Evolutionary conservation across 805 yeast genomes (phyloP).

Genomic region (Starmera dryadoides): DNA sequence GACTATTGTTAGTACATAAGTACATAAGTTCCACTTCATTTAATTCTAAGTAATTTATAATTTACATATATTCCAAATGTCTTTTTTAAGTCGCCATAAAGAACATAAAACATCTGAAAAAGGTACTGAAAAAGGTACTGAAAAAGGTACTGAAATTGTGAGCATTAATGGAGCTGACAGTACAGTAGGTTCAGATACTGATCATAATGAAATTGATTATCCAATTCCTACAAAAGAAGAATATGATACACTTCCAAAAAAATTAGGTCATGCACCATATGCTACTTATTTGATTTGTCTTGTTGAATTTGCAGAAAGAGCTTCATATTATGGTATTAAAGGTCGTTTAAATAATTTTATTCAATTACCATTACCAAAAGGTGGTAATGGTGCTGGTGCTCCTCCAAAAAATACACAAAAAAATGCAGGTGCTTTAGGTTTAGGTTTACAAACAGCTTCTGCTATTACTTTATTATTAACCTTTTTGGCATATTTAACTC

Average conservation of each 20-base stretch:
- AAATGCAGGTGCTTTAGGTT: conserved; percentile 46
- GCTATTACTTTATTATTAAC: conserved; percentile 70
- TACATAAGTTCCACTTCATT: too few relatives aligned
- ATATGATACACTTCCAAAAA: conserved; percentile 23
- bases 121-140: too few relatives aligned
- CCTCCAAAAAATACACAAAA: conserved; percentile 15
- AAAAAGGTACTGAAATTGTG: not conserved
- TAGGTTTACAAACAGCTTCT: conserved; percentile 58
- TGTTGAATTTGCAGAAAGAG: conserved; percentile 77
- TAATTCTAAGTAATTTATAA: too few relatives aligned
- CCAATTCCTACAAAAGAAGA: conserved; percentile 41
- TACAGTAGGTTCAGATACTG: not conserved
- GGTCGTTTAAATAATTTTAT: conserved; percentile 77
- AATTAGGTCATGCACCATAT: conserved; percentile 41
- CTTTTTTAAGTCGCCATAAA: too few relatives aligned
- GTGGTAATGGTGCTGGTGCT: conserved; percentile 28
- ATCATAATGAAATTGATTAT: conserved; percentile 4
- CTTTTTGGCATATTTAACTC: conserved; percentile 79
- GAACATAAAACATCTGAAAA: too few relatives aligned
- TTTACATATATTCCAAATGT: too few relatives aligned
- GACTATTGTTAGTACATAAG: too few relatives aligned
- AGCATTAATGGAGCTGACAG: not conserved
- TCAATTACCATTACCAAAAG: conserved; percentile 42
- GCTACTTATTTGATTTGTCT: conserved; percentile 47
- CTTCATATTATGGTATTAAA: conserved; percentile 71